Evolutionary conservation across 176 grass and related monocot genomes (phyloP).

Genomic region (Carex scoparia): DNA sequence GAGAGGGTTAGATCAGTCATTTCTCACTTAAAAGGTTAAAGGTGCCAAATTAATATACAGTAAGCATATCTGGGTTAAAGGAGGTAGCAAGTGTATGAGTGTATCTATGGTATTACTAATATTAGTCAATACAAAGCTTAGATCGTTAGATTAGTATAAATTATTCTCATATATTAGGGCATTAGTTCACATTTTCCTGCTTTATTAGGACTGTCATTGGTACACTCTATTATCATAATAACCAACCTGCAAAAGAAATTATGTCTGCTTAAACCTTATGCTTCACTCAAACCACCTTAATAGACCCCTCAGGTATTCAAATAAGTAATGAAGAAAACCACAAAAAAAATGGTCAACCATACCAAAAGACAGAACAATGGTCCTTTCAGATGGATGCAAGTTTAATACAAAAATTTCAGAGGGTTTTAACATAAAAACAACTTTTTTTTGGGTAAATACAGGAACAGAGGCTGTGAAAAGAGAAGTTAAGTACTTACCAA

Average conservation of each 20-base stretch:
- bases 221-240: neutral
- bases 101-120: neutral
- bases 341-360: neutral
- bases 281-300: neutral
- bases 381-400: neutral
- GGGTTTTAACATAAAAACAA: neutral
- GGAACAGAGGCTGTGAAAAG: neutral
- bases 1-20: neutral
- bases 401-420: neutral
- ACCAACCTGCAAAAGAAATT: neutral
- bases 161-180: neutral
- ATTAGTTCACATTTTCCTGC: neutral
- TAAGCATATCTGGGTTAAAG: neutral
- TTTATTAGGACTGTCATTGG: slow-evolving; percentile 1
- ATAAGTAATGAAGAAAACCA: neutral
- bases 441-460: neutral
- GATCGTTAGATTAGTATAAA: neutral
- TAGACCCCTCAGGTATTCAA: neutral
- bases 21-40: neutral
- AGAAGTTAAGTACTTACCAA: slow-evolving; percentile 41
- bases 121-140: neutral
- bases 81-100: neutral
- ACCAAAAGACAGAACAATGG: neutral
- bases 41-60: neutral
- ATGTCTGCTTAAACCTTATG: neutral